Percentiles rank a stretch among this genome's conserved stretches.
These are phyloP conservation scores for Oehlia diaphana DNA, from an alignment of 192 early-diverging fungal species.

Conservation along the genomic window DNA sequence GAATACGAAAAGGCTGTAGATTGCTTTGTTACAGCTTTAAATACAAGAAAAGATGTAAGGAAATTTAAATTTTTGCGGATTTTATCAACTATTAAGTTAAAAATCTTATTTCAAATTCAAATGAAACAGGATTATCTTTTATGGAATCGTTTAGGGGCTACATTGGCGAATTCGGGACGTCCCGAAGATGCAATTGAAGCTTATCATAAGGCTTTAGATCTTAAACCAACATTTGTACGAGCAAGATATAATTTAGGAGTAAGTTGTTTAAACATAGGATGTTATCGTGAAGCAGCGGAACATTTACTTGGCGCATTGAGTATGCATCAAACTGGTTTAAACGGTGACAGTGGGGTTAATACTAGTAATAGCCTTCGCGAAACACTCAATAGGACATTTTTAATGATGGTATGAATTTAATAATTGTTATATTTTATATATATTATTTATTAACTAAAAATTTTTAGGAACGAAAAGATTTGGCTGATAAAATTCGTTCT, in stretches of 20 bases:
- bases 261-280: conserved; percentile 90
- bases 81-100: too few relatives aligned
- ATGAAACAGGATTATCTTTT: conserved; percentile 76
- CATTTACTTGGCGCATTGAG: conserved; percentile 88
- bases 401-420: conserved; percentile 51
- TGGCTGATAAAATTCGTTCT: conserved; percentile 53
- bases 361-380: conserved; percentile 67
- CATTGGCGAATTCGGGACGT: conserved; percentile 83
- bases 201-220: conserved; percentile 89
- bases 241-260: conserved; percentile 98
- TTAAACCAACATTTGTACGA: conserved; percentile 93
- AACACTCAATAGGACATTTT: conserved; percentile 58
- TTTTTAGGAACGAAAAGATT: conserved; percentile 56
- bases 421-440: too few relatives aligned
- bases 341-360: conserved; percentile 49
- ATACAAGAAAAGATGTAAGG: conserved; percentile 50
- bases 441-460: conserved; percentile 12
- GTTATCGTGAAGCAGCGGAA: conserved; percentile 89
- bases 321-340: conserved; percentile 62
- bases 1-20: conserved; percentile 97
- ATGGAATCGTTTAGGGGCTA: conserved; percentile 98
- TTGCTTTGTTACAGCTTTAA: conserved; percentile 92
- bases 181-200: conserved; percentile 86
- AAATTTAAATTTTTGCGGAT: background rate
- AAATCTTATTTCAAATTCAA: too few relatives aligned